These are phyloP conservation scores for Domatiomyces catenatus DNA, from an alignment of 2,329 filamentous ascomycete genomes.

Conservation along the genomic window DNA sequence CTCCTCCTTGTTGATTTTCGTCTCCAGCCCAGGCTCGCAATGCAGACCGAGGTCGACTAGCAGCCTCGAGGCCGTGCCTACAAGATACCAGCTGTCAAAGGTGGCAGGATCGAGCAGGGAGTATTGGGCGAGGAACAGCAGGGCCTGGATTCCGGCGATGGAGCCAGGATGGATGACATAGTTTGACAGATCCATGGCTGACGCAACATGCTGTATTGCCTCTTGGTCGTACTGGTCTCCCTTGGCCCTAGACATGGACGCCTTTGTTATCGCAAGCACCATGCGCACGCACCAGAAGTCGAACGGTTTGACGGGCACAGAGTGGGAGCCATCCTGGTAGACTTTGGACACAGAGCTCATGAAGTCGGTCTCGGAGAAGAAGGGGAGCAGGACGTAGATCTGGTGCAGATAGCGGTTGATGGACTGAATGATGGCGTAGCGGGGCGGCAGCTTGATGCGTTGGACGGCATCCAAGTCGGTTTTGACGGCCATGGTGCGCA, in stretches of 20 bases:
- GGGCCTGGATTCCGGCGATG: slow-evolving; percentile 69
- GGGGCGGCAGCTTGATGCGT: slow-evolving; percentile 50
- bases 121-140: slow-evolving; percentile 76
- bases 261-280: slow-evolving; percentile 70
- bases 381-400: slow-evolving; percentile 63
- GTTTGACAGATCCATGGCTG: slow-evolving; percentile 63
- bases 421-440: slow-evolving; percentile 51
- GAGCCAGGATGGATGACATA: slow-evolving; percentile 73
- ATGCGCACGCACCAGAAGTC: slow-evolving; percentile 82
- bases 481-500: slow-evolving; percentile 67
- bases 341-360: slow-evolving; percentile 67
- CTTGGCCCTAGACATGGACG: slow-evolving; percentile 52
- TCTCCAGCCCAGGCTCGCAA: slow-evolving; percentile 66
- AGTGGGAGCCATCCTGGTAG: slow-evolving; percentile 42
- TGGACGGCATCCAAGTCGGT: slow-evolving; percentile 51
- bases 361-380: slow-evolving; percentile 65
- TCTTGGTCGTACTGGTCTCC: slow-evolving; percentile 49
- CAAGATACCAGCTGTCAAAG: slow-evolving; percentile 86
- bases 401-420: slow-evolving; percentile 76
- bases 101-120: slow-evolving; percentile 78
- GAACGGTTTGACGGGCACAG: slow-evolving; percentile 33
- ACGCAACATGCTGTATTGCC: slow-evolving; percentile 44
- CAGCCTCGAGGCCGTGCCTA: slow-evolving; percentile 76
- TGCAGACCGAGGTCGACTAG: slow-evolving; percentile 83
- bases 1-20: slow-evolving; percentile 50